A percentile compares a stretch with the other conserved stretches of the same genome.
Conservation (phyloP, 1,139 yeast genomes). For the Entelexis paramagnoliae region DNA sequence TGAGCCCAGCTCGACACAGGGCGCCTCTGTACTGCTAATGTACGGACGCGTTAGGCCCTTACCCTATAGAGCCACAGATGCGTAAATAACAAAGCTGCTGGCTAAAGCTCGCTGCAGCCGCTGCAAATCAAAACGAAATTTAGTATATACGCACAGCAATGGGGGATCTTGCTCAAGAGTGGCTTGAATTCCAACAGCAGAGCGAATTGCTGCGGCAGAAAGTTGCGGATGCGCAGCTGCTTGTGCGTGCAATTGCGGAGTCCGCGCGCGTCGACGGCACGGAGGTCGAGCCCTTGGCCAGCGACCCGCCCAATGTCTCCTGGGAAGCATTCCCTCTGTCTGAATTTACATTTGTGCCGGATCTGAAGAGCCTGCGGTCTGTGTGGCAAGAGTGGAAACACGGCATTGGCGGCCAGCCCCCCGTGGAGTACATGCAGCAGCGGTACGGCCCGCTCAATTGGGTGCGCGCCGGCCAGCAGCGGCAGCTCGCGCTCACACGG, state of each 20-base stretch:
- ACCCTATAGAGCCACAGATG: not conserved
- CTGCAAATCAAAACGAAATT: too few relatives aligned
- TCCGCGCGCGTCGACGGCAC: not conserved
- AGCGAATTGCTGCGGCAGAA: constrained; percentile 9
- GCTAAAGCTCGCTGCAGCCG: too few relatives aligned
- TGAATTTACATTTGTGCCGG: not conserved
- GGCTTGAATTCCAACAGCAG: constrained; percentile 8
- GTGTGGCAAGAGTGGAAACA: constrained; percentile 11
- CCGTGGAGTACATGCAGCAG: constrained; percentile 10
- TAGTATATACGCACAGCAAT: too few relatives aligned
- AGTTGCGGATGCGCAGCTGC: constrained; percentile 8
- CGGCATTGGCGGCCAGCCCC: constrained; percentile 6
- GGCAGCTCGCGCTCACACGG: not conserved
- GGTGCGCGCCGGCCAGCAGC: not conserved
- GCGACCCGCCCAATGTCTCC: not conserved
- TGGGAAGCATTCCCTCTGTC: not conserved
- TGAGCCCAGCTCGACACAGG: too few relatives aligned
- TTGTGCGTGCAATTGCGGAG: not conserved
- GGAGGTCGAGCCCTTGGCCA: not conserved
- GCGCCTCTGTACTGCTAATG: not conserved
- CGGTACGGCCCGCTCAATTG: constrained; percentile 6
- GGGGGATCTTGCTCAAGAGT: not conserved
- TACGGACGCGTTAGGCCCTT: not conserved
- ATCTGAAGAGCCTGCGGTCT: not conserved
- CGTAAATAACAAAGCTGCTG: not conserved